Conservation (phyloP, 805 yeast species). For the Hanseniaspora jakobsenii region DNA sequence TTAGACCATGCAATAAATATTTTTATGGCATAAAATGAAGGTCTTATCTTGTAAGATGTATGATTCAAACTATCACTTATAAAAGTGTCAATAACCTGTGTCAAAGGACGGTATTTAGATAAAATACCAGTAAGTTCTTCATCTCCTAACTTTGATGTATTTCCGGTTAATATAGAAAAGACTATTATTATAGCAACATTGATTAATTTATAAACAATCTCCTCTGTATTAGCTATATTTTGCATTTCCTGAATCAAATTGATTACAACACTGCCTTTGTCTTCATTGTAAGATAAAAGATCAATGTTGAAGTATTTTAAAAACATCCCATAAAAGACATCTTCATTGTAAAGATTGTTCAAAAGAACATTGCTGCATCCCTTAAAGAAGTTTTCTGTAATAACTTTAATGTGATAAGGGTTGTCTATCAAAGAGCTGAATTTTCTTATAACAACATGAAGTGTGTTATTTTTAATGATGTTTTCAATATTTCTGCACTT, state of each 20-base stretch:
- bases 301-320: conserved; percentile 1
- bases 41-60: not conserved
- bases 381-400: not conserved
- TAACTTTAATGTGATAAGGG: not conserved
- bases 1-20: conserved; percentile 1
- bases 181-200: not conserved
- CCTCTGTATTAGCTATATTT: not conserved
- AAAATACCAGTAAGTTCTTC: not conserved
- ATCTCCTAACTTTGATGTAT: conserved; percentile 1
- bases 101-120: not conserved
- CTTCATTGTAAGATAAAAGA: not conserved
- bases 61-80: not conserved
- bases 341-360: not conserved
- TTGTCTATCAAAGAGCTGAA: conserved; percentile 3
- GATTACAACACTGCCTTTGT: not conserved
- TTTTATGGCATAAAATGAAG: not conserved
- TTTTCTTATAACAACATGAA: not conserved
- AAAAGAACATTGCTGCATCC: not conserved
- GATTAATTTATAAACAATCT: not conserved
- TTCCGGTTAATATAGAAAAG: not conserved
- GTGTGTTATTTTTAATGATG: not conserved
- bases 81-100: not conserved
- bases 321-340: not conserved
- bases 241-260: not conserved
- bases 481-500: not conserved